Percentiles rank a stretch among this genome's conserved stretches.
Evolutionary conservation across 495 filamentous ascomycete genomes (phyloP).

Genomic region (Daldinia childiae): DNA sequence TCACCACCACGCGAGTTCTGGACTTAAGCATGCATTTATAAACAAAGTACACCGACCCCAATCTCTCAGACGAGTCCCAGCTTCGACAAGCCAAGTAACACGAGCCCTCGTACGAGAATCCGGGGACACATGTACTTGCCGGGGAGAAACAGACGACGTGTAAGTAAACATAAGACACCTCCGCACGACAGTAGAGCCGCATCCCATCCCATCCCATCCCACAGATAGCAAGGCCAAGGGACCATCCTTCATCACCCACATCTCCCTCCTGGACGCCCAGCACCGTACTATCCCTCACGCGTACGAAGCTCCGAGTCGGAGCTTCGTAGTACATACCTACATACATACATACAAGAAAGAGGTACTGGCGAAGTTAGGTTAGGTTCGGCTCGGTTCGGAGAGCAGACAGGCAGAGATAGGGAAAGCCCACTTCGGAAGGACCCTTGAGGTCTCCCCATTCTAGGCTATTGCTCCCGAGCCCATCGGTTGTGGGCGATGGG

Average conservation of each 20-base stretch:
- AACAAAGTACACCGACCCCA: too few species aligned
- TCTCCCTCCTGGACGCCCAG: not conserved
- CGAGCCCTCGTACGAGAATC: not conserved
- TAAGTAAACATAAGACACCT: conserved; percentile 21
- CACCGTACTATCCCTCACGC: conserved; percentile 5
- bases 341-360: too few species aligned
- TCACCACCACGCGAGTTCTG: not conserved
- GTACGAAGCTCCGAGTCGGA: conserved; percentile 16
- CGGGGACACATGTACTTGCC: not conserved
- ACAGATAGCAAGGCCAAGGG: not conserved
- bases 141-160: conserved; percentile 12
- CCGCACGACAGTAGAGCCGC: conserved; percentile 31
- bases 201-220: not conserved
- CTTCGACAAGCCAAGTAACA: not conserved
- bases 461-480: conserved; percentile 20
- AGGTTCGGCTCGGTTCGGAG: not conserved
- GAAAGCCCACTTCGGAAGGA: conserved; percentile 12
- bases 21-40: not conserved
- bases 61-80: not conserved
- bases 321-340: not conserved
- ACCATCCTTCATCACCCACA: not conserved
- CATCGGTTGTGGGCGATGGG: conserved; percentile 28
- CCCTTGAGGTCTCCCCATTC: conserved; percentile 13
- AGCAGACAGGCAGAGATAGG: not conserved
- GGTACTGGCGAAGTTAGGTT: not conserved